Evolutionary conservation across 2,329 filamentous ascomycete species (phyloP).

Genomic region (Venturia asperata): DNA sequence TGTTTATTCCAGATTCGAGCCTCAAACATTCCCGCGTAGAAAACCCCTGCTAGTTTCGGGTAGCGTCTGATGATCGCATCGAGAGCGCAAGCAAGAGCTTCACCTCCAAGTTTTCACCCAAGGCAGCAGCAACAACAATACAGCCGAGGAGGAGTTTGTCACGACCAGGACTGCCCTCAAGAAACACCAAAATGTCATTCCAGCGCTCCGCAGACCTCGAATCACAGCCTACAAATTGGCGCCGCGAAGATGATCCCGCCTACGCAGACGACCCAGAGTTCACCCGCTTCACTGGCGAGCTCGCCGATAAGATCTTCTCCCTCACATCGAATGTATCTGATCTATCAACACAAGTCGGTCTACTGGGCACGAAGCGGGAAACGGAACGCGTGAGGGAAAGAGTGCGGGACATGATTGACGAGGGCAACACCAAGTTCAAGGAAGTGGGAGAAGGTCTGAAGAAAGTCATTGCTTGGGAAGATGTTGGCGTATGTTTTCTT

Average conservation of each 20-base stretch:
- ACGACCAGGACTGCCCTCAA: slow-evolving; percentile 14
- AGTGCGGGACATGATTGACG: slow-evolving; percentile 79
- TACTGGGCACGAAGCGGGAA: slow-evolving; percentile 84
- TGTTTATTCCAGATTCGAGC: neutral
- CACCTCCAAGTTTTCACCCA: neutral
- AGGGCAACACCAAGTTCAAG: slow-evolving; percentile 80
- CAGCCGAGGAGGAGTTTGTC: neutral
- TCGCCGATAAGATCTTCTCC: slow-evolving; percentile 83
- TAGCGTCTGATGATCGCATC: slow-evolving; percentile 3
- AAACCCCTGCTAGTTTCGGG: neutral
- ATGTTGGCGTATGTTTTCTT: slow-evolving; percentile 65
- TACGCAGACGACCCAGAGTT: slow-evolving; percentile 94
- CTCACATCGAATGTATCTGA: slow-evolving; percentile 83
- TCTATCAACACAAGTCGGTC: slow-evolving; percentile 73
- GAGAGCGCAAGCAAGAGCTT: neutral
- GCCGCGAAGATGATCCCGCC: slow-evolving; percentile 61
- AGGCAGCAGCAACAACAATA: slow-evolving; percentile 2
- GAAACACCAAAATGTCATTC: slow-evolving; percentile 65
- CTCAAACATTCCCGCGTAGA: slow-evolving; percentile 5
- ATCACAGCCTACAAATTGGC: slow-evolving; percentile 62
- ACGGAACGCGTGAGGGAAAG: slow-evolving; percentile 85
- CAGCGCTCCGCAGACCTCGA: slow-evolving; percentile 80
- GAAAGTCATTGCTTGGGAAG: slow-evolving; percentile 68
- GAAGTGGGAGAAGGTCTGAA: slow-evolving; percentile 91
- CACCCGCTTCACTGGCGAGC: slow-evolving; percentile 68